Conservation (phyloP, 352 stramenopile species). For the Globisporangium nodosum region DNA sequence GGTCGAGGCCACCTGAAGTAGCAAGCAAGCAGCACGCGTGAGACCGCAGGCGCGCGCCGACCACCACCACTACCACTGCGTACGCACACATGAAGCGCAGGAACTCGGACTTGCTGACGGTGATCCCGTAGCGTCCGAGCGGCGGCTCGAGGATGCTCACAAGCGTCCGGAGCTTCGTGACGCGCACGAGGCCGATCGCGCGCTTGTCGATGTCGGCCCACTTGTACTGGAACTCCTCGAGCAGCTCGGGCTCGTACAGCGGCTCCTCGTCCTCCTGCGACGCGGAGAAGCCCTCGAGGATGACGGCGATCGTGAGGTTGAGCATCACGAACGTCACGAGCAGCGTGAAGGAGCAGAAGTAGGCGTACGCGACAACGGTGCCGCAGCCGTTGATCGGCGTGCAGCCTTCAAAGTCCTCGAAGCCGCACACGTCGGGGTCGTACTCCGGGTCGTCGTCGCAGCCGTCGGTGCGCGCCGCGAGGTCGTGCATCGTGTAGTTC, state of each 20-base stretch:
- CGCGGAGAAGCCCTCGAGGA: conserved; percentile 89
- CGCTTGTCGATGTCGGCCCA: conserved; percentile 88
- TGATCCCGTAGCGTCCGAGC: conserved; percentile 52
- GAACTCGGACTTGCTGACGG: conserved; percentile 37
- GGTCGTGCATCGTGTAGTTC: conserved; percentile 91
- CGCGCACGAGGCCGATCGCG: conserved; percentile 78
- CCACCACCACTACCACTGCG: conserved; percentile 1
- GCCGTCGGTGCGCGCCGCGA: conserved; percentile 28
- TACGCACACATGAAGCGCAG: conserved; percentile 56
- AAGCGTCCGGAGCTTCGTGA: conserved; percentile 67
- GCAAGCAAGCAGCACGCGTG: background rate
- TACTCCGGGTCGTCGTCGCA: conserved; percentile 68
- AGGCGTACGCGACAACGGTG: conserved; percentile 49
- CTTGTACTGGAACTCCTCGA: conserved; percentile 86
- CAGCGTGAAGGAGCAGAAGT: conserved; percentile 87
- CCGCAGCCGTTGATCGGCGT: conserved; percentile 76
- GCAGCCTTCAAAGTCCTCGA: conserved; percentile 61
- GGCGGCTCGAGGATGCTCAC: conserved; percentile 72
- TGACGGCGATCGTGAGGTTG: conserved; percentile 93
- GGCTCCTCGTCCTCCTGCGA: conserved; percentile 85
- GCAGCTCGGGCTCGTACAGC: conserved; percentile 79
- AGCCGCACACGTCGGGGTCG: conserved; percentile 65
- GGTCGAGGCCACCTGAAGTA: conserved; percentile 42
- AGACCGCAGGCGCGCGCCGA: background rate
- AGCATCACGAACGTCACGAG: conserved; percentile 93